A percentile compares a stretch with the other conserved stretches of the same genome.
Evolutionary conservation across 768 basidiomycete genomes (phyloP).

Genomic region (Austroboletus eburneus): DNA sequence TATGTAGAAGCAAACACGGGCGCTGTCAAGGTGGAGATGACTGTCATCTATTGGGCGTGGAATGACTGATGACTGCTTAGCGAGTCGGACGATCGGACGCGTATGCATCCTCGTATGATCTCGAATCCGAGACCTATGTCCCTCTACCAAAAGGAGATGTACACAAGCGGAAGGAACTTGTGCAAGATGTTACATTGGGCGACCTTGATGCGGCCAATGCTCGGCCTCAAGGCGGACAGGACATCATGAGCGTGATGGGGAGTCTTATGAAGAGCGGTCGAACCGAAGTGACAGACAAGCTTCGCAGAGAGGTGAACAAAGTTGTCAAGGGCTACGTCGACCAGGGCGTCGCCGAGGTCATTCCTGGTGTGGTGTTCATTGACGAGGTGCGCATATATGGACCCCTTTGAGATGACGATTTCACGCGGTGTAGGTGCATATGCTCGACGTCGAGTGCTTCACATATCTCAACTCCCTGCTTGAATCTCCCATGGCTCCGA

Average conservation of each 20-base stretch:
- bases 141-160: slow-evolving; percentile 96
- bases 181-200: slow-evolving; percentile 92
- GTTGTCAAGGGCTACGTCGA: slow-evolving; percentile 97
- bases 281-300: slow-evolving; percentile 96
- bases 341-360: slow-evolving; percentile 95
- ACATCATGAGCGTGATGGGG: slow-evolving; percentile 98
- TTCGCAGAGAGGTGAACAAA: slow-evolving; percentile 93
- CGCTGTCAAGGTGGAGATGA: slow-evolving; percentile 77
- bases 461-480: slow-evolving; percentile 95
- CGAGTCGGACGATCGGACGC: slow-evolving; percentile 96
- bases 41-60: neutral
- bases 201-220: slow-evolving; percentile 97
- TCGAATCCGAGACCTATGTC: slow-evolving; percentile 98
- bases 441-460: slow-evolving; percentile 99
- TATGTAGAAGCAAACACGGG: slow-evolving; percentile 94
- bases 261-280: slow-evolving; percentile 86
- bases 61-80: slow-evolving; percentile 34
- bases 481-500: slow-evolving; percentile 95
- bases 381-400: slow-evolving; percentile 70
- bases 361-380: slow-evolving; percentile 97
- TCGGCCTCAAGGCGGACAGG: slow-evolving; percentile 92
- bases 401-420: neutral
- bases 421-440: slow-evolving; percentile 77
- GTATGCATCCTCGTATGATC: slow-evolving; percentile 94
- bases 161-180: slow-evolving; percentile 92